These are phyloP conservation scores for Mycena metata DNA, from an alignment of 768 basidiomycete genomes.

Conservation along the genomic window DNA sequence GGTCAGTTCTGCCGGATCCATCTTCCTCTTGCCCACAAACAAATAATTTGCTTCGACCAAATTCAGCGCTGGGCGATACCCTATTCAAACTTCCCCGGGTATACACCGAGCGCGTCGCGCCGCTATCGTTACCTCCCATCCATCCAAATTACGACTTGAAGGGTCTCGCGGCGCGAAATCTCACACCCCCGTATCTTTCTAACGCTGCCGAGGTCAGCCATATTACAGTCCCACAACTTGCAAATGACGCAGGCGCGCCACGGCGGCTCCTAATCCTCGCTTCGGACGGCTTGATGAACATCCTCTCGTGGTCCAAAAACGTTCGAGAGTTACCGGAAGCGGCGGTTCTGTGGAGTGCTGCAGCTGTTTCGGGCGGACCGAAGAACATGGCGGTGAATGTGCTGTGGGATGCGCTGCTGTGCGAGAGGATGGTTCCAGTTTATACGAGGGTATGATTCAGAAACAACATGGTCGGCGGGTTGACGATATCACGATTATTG, in stretches of 20 bases:
- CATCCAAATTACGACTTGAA: conserved; percentile 24
- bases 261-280: conserved; percentile 5
- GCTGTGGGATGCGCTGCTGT: conserved; percentile 7
- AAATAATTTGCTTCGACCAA: neutral
- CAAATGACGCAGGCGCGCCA: neutral
- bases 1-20: neutral
- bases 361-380: neutral
- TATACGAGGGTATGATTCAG: conserved; percentile 3
- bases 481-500: conserved; percentile 31
- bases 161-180: conserved; percentile 28
- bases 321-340: conserved; percentile 1
- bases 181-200: conserved; percentile 38
- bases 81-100: conserved; percentile 34
- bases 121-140: conserved; percentile 23
- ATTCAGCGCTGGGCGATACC: conserved; percentile 34
- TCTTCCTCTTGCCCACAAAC: neutral
- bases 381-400: conserved; percentile 17
- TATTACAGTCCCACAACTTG: neutral
- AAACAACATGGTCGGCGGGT: conserved; percentile 19
- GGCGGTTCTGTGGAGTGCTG: neutral
- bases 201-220: conserved; percentile 35
- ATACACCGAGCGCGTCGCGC: conserved; percentile 29
- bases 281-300: conserved; percentile 12
- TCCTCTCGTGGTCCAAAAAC: conserved; percentile 9
- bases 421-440: neutral